Evolutionary conservation across 148 eudicot species (phyloP), one percentile per base, ranked within the genome.

Genomic region (Fagopyrum homotropicum): DNA sequence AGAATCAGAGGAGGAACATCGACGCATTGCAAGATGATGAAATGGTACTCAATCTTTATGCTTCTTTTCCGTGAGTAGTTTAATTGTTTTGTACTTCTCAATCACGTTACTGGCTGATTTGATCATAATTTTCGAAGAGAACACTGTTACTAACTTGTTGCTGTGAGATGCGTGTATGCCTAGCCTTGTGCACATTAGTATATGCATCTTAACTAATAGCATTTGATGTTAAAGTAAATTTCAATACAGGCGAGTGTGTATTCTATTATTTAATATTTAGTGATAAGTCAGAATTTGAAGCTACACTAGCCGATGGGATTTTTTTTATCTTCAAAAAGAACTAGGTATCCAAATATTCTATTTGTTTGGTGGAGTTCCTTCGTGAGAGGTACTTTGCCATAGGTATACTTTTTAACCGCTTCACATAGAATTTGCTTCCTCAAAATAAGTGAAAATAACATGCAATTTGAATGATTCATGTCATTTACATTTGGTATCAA

Each of bases 11-110:
- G 74, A 82, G 79, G 79, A 77, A 76, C 69, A 81, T 77, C 76
- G 74, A 78, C 77, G 57, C 81, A 71, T 74, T 83, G 40, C 84
- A 69, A 74, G 80, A 81, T 72, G 89, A 83, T 73, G 85, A 84
- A 30, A 78, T 80, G 88, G 97, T 92, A 84, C 80, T 48, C 35
- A 19, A 45, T 17, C 8, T 46, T 8, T 71, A 26, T 35, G 45
- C 16, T 19, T 64, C 9, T 64, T 64, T 64, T 64, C 69, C 40
- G 14, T 64, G 46, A 64, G 17, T 45, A 64, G 9, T 35, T 64
- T 43, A 35, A 40, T 12, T 26, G 45, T 14, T 40, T 35, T 64
- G 9, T 7, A 48, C 11, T 7, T 48, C 51, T 48, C 9, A 48
- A 48, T 48, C 9, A 48, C 11, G 11, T 11, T 7, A 48, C 51